Base-by-base conservation (phyloP, 371 early-diverging fungal species). In the Rhizopus sp. region DNA sequence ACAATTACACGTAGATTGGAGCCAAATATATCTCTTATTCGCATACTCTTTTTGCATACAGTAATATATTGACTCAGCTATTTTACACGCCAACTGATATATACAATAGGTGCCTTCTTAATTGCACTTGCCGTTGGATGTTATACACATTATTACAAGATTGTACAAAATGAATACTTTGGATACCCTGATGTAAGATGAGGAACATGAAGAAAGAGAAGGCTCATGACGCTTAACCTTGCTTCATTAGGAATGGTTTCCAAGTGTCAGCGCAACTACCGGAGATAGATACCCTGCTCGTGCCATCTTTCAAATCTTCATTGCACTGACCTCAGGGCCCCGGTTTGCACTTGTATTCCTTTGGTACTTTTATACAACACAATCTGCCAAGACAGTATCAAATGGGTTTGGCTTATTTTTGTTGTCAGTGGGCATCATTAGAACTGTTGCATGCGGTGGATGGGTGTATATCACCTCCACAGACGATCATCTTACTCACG, bases 381-480 rank as follows among this genome's bases (percentile, higher is more conserved):
- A 70, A 57, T 69, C 78, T 38, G 67, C 75, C 46, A 72, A 66
- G 15, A 74, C 78, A 16, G 72, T 74, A 15, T 77, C 80, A 23
- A 64, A 69, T 47, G 65, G 72, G 35, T 81, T 77, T 64, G 82
- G 89, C 48, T 75, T 78, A 64, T 78, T 83, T 47, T 73, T 90
- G 38, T 73, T 87, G 53, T 50, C 64, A 47, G 73, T 89, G 17
- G 91, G 88, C 23, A 59, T 91, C 39, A 50, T 88, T 48, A 86
- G 91, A 54, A 88, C 91, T 6, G 76, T 87, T 3, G 73, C 90
- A 15, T 88, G 88, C 55, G 91, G 89, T 53, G 90, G 88, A 40
- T 92, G 90, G 89, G 89, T 89, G 4, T 92, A 89, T 62, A 80
- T 92, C 63, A 92, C 90, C 2, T 89, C 89, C 0, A 83, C 88